Evolutionary conservation across 2,329 filamentous ascomycete genomes (phyloP).

Genomic region (Epichloe amarillans): DNA sequence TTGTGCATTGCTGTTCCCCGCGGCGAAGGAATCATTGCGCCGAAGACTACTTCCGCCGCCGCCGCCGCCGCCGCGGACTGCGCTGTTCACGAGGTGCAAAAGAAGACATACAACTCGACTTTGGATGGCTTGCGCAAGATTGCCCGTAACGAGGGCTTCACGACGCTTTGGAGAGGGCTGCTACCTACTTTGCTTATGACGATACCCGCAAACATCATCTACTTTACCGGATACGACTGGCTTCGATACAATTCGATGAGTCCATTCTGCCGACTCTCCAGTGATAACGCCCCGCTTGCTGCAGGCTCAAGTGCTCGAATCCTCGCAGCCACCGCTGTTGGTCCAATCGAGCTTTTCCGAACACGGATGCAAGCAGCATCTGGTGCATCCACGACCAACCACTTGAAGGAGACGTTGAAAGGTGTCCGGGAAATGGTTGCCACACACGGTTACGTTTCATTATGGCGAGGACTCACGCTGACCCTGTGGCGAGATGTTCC

Average conservation of each 20-base stretch:
- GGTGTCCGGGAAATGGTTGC: slow-evolving; percentile 70
- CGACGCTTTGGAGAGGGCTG: slow-evolving; percentile 81
- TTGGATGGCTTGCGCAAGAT: slow-evolving; percentile 90
- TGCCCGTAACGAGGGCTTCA: slow-evolving; percentile 76
- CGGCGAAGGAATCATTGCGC: slow-evolving; percentile 26
- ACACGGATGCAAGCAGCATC: slow-evolving; percentile 78
- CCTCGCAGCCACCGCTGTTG: slow-evolving; percentile 69
- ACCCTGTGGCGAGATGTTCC: slow-evolving; percentile 96
- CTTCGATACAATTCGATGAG: slow-evolving; percentile 61
- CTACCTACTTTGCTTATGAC: slow-evolving; percentile 94
- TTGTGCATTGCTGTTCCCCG: slow-evolving; percentile 63
- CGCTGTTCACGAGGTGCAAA: slow-evolving; percentile 75
- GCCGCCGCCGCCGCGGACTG: slow-evolving; percentile 49
- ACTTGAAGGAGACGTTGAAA: slow-evolving; percentile 66
- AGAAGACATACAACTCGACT: slow-evolving; percentile 76
- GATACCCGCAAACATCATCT: slow-evolving; percentile 91
- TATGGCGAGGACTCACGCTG: slow-evolving; percentile 83
- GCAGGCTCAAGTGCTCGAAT: slow-evolving; percentile 69
- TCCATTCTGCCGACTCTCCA: slow-evolving; percentile 52
- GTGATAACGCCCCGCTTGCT: slow-evolving; percentile 64
- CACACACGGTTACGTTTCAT: slow-evolving; percentile 59
- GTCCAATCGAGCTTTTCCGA: slow-evolving; percentile 85
- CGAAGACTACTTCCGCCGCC: slow-evolving; percentile 27
- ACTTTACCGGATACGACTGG: slow-evolving; percentile 97
- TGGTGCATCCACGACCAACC: slow-evolving; percentile 43